Base-by-base conservation (phyloP, 352 stramenopile genomes). In the Albugo candida region DNA sequence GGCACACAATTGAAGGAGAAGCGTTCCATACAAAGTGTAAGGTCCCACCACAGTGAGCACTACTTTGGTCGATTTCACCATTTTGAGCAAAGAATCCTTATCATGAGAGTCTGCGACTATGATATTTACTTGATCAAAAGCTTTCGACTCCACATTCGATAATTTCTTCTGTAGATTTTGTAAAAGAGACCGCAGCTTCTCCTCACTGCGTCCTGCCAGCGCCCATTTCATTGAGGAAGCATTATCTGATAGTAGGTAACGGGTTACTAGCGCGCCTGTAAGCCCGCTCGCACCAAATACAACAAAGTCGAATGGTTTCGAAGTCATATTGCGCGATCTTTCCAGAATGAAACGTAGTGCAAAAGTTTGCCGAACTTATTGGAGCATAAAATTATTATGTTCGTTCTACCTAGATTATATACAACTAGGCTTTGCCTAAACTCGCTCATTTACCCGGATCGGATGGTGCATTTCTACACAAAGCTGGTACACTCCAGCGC, bases 221-320 rank as follows among this genome's bases (percentile, higher is more conserved):
- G 86, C 84, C 83, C 83, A 95, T 42, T 82, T 81, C 1, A 67
- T 16, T 0, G 58, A 49, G 3, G 61, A 67, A 46, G 83, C 70
- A 5, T 40, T 12, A 43, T 71, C 54, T 40, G 58, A 52, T 35
- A 76, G 76, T 12, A 76, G 64, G 54, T 91, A 87, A 17, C 61
- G 61, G 5, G 67, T 65, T 21, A 85, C 70, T 20, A 95, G 50
- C 27, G 60, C 58, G 40, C 83, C 83, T 19, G 81, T 94, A 61
- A 95, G 95, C 44, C 83, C 86, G 16, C 81, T 95, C 20, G 78
- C 83, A 55, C 86, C 86, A 45, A 86, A 84, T 8, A 96, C 54
- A 27, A 95, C 70, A 41, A 82, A 24, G 50, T 82, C 65, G 31
- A 78, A 81, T 1, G 21, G 49, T 48, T 73, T 75, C 39, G 12